Conservation (phyloP, 2,329 filamentous ascomycete species). For the Penicillium sp. region DNA sequence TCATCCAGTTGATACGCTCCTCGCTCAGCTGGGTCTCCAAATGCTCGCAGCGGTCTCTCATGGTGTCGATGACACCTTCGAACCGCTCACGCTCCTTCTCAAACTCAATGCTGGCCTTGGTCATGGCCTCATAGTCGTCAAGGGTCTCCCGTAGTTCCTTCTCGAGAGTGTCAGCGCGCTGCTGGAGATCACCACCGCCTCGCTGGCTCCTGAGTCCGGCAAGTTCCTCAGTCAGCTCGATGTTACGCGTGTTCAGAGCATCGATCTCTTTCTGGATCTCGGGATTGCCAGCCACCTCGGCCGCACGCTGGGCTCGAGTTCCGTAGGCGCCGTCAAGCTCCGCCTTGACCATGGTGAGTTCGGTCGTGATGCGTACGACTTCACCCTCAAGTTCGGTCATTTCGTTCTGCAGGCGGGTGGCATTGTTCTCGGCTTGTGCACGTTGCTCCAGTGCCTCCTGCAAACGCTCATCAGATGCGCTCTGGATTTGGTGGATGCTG, state of each 20-base stretch:
- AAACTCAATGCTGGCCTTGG: slow-evolving; percentile 66
- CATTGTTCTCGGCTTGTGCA: slow-evolving; percentile 36
- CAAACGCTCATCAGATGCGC: slow-evolving; percentile 31
- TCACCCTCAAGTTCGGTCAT: slow-evolving; percentile 59
- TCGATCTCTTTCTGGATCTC: slow-evolving; percentile 61
- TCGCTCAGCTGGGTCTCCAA: slow-evolving; percentile 65
- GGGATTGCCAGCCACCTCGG: slow-evolving; percentile 61
- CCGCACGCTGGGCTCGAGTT: slow-evolving; percentile 64
- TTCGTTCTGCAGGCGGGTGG: slow-evolving; percentile 48
- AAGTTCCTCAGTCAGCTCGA: slow-evolving; percentile 48
- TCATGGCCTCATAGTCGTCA: slow-evolving; percentile 68
- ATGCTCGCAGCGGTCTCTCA: slow-evolving; percentile 62
- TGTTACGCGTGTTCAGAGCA: slow-evolving; percentile 51
- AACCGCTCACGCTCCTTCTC: slow-evolving; percentile 68
- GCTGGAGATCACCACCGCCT: slow-evolving; percentile 40
- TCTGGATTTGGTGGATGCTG: slow-evolving; percentile 28
- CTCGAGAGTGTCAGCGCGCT: slow-evolving; percentile 57
- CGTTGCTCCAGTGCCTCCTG: slow-evolving; percentile 28
- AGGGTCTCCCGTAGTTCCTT: slow-evolving; percentile 66
- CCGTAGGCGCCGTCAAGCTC: slow-evolving; percentile 96
- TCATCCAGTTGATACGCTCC: slow-evolving; percentile 66
- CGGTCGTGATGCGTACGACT: slow-evolving; percentile 65
- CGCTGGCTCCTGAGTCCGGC: slow-evolving; percentile 41
- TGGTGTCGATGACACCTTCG: slow-evolving; percentile 61
- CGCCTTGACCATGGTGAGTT: slow-evolving; percentile 85